phyloP scores from a whole-genome alignment of 148 eudicot genomes.

The Nepenthes gracilis region DNA sequence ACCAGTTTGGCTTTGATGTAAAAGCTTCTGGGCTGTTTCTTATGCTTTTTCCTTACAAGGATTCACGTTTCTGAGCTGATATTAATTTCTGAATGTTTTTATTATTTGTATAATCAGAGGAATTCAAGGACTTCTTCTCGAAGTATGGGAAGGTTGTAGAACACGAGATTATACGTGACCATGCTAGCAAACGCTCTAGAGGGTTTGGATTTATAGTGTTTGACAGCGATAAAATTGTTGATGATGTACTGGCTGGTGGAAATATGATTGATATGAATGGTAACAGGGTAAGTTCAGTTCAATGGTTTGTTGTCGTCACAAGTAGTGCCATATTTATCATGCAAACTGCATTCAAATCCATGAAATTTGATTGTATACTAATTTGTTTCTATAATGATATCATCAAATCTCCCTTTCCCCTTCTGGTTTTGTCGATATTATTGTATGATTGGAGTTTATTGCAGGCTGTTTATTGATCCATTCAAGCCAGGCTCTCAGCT shows the following conservation, averaged over 20 bases:
- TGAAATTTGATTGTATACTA: no score
- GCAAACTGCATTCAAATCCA: not conserved
- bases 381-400: no score
- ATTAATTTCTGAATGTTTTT: not conserved
- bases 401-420: no score
- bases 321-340: not conserved
- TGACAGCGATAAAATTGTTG: slow-evolving; percentile 49
- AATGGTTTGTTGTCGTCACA: not conserved
- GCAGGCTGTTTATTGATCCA: not conserved
- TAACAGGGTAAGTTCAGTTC: slow-evolving; percentile 42
- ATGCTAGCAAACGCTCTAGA: slow-evolving; percentile 60
- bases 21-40: not conserved
- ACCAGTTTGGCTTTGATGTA: not conserved
- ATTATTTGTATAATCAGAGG: slow-evolving; percentile 16
- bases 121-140: slow-evolving; percentile 59
- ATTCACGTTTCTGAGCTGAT: not conserved
- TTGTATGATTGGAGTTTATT: no score
- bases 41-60: no score
- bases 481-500: not conserved
- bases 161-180: slow-evolving; percentile 73
- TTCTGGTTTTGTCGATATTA: no score
- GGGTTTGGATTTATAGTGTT: slow-evolving; percentile 77
- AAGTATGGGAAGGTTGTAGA: slow-evolving; percentile 67
- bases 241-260: slow-evolving; percentile 49
- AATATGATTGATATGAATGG: slow-evolving; percentile 63